phyloP scores from a whole-genome alignment of 1,284 basidiomycete species.

The Trichosporon faecale region DNA sequence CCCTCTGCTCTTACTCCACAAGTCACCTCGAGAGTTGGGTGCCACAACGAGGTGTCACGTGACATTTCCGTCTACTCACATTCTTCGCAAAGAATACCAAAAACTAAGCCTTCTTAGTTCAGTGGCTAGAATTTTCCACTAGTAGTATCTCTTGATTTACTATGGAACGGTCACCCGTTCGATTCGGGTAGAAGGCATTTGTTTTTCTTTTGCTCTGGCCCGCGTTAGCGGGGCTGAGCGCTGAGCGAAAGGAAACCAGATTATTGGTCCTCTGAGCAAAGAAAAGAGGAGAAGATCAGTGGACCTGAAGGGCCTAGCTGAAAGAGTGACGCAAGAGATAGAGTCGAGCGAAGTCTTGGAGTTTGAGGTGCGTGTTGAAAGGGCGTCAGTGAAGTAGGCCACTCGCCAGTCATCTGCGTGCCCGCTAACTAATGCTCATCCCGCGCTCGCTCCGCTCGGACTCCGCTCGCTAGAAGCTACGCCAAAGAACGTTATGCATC shows the following conservation, averaged over 20 bases:
- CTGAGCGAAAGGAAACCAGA: no score
- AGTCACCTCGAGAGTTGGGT: no score
- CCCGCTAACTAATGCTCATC: neutral
- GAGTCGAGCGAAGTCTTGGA: no score
- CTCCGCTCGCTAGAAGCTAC: neutral
- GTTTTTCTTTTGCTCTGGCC: neutral
- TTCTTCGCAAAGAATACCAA: neutral
- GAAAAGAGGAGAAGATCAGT: no score
- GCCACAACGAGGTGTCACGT: neutral
- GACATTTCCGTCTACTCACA: neutral
- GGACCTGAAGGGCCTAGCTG: no score
- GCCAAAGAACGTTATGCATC: conserved; percentile 1
- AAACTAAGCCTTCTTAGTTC: neutral
- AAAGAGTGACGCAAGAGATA: no score
- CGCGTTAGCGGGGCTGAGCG: no score
- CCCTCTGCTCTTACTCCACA: no score
- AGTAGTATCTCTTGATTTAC: neutral
- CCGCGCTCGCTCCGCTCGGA: neutral
- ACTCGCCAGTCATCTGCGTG: neutral
- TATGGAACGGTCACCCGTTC: conserved; percentile 5
- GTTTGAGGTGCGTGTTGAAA: no score
- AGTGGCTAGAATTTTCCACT: conserved; percentile 5
- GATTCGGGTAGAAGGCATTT: conserved; percentile 2
- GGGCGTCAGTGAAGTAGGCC: no score
- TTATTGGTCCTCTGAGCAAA: no score